Evolutionary conservation across 116 monocot species (phyloP), one percentile per base, ranked within the genome.

Genomic region (Iris pallida): DNA sequence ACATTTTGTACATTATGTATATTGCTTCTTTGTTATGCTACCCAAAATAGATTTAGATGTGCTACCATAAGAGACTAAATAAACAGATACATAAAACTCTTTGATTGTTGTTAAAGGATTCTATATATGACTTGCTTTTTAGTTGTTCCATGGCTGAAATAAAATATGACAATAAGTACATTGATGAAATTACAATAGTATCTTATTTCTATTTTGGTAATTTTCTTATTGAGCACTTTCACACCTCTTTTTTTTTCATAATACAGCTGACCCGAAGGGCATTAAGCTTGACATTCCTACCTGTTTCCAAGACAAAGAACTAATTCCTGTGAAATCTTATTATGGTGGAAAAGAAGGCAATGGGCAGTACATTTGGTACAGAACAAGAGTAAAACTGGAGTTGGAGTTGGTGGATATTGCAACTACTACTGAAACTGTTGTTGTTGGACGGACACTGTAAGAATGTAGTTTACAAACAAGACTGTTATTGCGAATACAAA

Each of bases 301-400:
- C 57, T 98, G 93, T 76, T 71, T 6, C 65, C 78, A 98, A 82
- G 98, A 98, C 67, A 68, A 70, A 53, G 85, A 85, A 85, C 69
- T 93, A 67, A 55, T 84, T 79, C 93, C 93, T 11, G 16, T 66
- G 15, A 98, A 93, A 78, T 71, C 79, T 53, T 98, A 98, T 67
- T 98, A 75, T 86, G 98, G 98, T 75, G 98, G 98, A 65, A 72
- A 75, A 55, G 98, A 98, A 82, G 98, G 98, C n/a, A 63, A 19
- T 73, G 88, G 88, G 14, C 56, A 76, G 54, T 93, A 81, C 70
- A 70, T 80, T 63, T 98, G 98, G 98, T 98, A 90, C 54, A 81
- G 86, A 83, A 78, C 79, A 15, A 74, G 59, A 61, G 81, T 55
- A 61, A 98, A 88, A 70, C 63, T 83, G 54, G 75, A 59, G 8